Conservation (phyloP, 176 grass and related monocot species). For the Saccharum spontaneum region DNA sequence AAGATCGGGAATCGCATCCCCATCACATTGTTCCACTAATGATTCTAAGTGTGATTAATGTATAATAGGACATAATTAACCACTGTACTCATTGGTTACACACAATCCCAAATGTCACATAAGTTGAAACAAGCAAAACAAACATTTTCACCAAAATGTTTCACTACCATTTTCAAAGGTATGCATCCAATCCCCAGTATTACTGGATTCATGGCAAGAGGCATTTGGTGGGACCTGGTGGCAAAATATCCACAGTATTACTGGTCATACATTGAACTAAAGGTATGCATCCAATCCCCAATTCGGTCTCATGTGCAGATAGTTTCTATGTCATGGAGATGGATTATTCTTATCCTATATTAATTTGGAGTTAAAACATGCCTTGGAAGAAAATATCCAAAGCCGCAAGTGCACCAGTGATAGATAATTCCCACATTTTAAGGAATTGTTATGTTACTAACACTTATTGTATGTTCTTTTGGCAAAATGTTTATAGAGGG, state of each 20-base stretch:
- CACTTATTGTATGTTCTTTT: conserved; percentile 22
- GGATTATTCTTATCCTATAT: background rate
- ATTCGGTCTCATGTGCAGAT: background rate
- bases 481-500: conserved; percentile 56
- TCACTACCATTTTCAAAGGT: no score
- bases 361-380: background rate
- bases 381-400: conserved; percentile 10
- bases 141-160: no score
- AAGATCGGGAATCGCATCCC: no score
- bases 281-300: conserved; percentile 43
- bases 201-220: conserved; percentile 99
- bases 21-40: no score
- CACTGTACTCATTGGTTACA: no score
- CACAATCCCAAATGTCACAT: no score
- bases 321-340: background rate
- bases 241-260: conserved; percentile 92
- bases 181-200: no score
- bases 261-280: conserved; percentile 87
- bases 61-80: no score
- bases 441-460: background rate
- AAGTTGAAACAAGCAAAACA: no score
- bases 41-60: no score
- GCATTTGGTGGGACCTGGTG: conserved; percentile 96
- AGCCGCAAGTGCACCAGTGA: background rate
- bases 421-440: background rate